Percentiles rank a stretch among this genome's conserved stretches.
Evolutionary conservation across 257 asterid species (phyloP).

Genomic region (Nicotiana benthamiana): DNA sequence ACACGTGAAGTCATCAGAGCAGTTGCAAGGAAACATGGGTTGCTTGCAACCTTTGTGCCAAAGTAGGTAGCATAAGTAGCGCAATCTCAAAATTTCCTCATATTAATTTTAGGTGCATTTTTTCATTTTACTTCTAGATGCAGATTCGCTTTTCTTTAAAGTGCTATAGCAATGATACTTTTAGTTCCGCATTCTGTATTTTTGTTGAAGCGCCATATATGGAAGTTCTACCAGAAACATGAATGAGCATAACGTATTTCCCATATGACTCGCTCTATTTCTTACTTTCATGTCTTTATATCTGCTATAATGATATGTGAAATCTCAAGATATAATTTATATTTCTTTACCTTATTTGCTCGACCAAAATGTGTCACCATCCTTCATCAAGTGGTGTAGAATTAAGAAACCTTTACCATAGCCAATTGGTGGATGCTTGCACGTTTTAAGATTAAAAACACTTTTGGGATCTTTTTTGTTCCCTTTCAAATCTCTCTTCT

Average conservation of each 20-base stretch:
- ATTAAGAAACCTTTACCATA: not conserved
- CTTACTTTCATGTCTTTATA: not conserved
- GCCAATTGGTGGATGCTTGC: not conserved
- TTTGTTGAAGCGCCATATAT: not conserved
- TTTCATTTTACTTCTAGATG: not conserved
- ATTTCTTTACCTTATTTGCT: not conserved
- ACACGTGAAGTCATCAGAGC: slow-evolving; percentile 71
- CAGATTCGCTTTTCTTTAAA: not conserved
- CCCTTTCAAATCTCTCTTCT: not conserved
- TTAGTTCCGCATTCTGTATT: not conserved
- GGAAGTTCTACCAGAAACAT: not conserved
- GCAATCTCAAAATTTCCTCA: not conserved
- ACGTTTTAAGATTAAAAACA: not conserved
- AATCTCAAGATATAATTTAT: not conserved
- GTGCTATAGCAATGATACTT: not conserved
- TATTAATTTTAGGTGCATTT: not conserved
- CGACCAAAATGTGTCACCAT: not conserved
- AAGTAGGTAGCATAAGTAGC: slow-evolving; percentile 43
- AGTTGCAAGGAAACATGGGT: slow-evolving; percentile 83
- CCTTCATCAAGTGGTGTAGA: not conserved
- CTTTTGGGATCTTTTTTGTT: not conserved
- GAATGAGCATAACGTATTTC: not conserved
- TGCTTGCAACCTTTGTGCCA: slow-evolving; percentile 86
- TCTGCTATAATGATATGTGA: not conserved
- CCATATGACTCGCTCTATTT: not conserved